Percentiles rank a stretch among this genome's conserved stretches.
These are phyloP conservation scores for Eucalyptus tenuipes DNA, from an alignment of 345 rosid genomes.

Conservation along the genomic window DNA sequence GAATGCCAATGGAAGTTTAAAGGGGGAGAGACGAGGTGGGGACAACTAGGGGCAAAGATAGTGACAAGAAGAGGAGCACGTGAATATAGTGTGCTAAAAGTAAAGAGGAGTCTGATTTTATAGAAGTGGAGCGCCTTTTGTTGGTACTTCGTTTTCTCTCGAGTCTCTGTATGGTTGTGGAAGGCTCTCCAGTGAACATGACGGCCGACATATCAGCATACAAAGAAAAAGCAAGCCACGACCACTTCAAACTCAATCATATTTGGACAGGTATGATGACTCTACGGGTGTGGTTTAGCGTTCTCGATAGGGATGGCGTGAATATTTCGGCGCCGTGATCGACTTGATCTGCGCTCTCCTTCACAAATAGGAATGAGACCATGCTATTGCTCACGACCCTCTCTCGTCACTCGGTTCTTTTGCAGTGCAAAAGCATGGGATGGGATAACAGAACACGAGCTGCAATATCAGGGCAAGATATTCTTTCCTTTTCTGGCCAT, in stretches of 20 bases:
- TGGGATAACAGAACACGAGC: neutral
- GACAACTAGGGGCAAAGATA: neutral
- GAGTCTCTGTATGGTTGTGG: neutral
- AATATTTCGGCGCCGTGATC: slow-evolving; percentile 15
- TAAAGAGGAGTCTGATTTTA: neutral
- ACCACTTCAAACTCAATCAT: neutral
- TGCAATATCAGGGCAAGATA: neutral
- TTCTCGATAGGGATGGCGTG: neutral
- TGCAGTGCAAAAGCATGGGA: neutral
- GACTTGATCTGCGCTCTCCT: neutral
- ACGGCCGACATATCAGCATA: neutral
- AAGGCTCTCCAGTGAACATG: neutral
- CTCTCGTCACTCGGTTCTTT: neutral
- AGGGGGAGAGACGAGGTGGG: neutral
- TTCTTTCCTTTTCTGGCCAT: neutral
- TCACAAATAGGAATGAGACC: neutral
- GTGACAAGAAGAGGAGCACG: slow-evolving; percentile 21
- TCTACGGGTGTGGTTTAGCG: neutral
- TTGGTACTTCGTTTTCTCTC: neutral
- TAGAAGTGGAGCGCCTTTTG: neutral
- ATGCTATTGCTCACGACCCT: neutral
- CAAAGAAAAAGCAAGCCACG: neutral
- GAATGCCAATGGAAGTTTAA: slow-evolving; percentile 3
- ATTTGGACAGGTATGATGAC: neutral
- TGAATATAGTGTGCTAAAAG: slow-evolving; percentile 3